Base-by-base conservation (phyloP, 768 basidiomycete species). In the Termitomyces sp. region DNA sequence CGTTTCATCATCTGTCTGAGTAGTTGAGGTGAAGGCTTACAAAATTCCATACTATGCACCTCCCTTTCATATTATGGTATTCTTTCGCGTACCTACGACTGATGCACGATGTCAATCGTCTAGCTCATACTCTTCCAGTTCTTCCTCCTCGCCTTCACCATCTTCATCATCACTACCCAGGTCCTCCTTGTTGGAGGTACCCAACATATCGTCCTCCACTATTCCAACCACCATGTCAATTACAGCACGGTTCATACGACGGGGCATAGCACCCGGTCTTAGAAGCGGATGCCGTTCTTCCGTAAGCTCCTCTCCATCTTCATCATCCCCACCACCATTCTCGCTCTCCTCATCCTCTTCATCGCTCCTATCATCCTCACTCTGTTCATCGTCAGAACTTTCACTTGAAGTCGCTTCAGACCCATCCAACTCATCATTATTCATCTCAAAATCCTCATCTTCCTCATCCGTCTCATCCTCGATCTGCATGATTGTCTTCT, bases 221-320 rank as follows among this genome's bases (percentile, higher is more conserved):
- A 88, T 83, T 10, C 79, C 82, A 12, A 85, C 81, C 4, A 80
- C 86, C 73, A 82, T 79, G n/a, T 87, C 77, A 46, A 89, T 73
- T 2, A 82, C 82, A 2, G 84, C 82, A 51, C 78, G 80, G n/a
- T 82, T 84, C 81, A 89, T 85, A 46, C 75, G 55, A 44, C 58
- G 74, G 5, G 85, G 86, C 77, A 90, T 78, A 12, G 86, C 85
- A 26, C 87, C 88, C 0, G 83, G 81, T 13, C 79, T 75, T 56
- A 90, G 69, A 2, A 89, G 69, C 1, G 87, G 87, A 67, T 90
- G 88, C 44, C 76, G 74, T 22, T 75, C 75, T 4, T 78, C 79
- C 43, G 81, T 75, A 20, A 90, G 71, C 46, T 79, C 79, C 26
- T 72, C 77, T 29, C 72, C 75, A 3, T 69, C 77, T 6, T 67